Base-by-base conservation (phyloP, 164 flowering plant species). In the Magnolia kwangsiensis region DNA sequence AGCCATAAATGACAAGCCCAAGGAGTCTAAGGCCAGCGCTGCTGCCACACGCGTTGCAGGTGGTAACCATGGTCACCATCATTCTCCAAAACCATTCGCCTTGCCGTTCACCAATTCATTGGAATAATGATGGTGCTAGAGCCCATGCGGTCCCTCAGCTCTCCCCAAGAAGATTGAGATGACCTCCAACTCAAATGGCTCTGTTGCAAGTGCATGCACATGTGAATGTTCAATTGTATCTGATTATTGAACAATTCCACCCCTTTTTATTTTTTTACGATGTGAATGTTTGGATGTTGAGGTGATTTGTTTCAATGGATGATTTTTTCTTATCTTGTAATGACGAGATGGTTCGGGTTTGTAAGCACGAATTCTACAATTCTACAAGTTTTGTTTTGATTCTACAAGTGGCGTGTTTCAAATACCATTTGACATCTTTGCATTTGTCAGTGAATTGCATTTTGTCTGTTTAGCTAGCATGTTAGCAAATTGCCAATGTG, bases 1-100 rank as follows among this genome's bases (percentile, higher is more conserved):
- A 75, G 81, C 87, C 13, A 72, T 78, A 13, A 81, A 80, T 45
- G 87, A 86, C 7, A 76, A 70, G 61, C 86, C 86, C 9, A 80
- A 63, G 69, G 86, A 82, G 64, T 75, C 80, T 8, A 86, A 83
- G 69, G 24, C 7, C 20, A 67, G 18, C 1, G 7, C 70, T 24
- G 49, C 18, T 4, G 49, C 16, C 70, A 10, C 1, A 13, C 50
- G 8, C 45, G 14, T n/a, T 10, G 49, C 45, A 4, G 50, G 31
- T 21, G 29, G 11, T 4, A 23, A 65, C 24, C 68, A 65, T 65
- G 27, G 14, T 7, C 71, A 31, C 6, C 71, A 24, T 31, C 20
- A 24, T 67, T 29, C 70, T 23, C 70, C 27, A 13, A 13, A 21
- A 3, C 3, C 68, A 14, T 23, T 64, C 67, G 24, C 29, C 29